Evolutionary conservation across 306 rosid genomes (phyloP).

Genomic region (Corylus americana): DNA sequence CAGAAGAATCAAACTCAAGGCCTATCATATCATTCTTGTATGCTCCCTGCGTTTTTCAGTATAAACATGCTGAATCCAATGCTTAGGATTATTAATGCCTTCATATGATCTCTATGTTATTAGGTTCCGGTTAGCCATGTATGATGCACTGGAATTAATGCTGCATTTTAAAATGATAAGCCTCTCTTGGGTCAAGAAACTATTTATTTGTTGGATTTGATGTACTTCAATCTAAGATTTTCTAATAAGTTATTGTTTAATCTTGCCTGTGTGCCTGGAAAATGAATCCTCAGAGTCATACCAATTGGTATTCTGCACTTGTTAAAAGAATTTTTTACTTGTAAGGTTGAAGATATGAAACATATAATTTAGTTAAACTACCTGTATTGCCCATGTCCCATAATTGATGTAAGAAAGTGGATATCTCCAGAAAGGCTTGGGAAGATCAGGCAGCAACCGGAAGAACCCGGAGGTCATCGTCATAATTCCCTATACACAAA

Average conservation of each 20-base stretch:
- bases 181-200: too few species aligned
- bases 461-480: constrained; percentile 92
- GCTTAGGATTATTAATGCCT: not conserved
- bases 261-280: too few species aligned
- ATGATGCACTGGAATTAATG: not conserved
- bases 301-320: too few species aligned
- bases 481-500: constrained; percentile 68
- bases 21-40: constrained; percentile 86
- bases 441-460: constrained; percentile 64
- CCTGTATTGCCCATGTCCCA: constrained; percentile 88
- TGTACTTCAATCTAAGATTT: too few species aligned
- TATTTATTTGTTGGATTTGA: too few species aligned
- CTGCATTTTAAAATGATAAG: not conserved
- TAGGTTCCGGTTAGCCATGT: not conserved
- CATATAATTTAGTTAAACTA: constrained; percentile 22
- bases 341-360: not conserved
- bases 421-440: constrained; percentile 78
- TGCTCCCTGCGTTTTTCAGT: constrained; percentile 64
- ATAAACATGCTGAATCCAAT: not conserved
- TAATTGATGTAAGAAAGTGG: constrained; percentile 85
- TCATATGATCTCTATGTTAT: not conserved
- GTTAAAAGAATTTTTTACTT: too few species aligned
- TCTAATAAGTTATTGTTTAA: too few species aligned
- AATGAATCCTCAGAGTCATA: too few species aligned
- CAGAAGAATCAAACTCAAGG: constrained; percentile 57